Evolutionary conservation across 176 grass and related monocot genomes (phyloP), one percentile per base, ranked within the genome.

Genomic region (Dendrocalamus sinicus): DNA sequence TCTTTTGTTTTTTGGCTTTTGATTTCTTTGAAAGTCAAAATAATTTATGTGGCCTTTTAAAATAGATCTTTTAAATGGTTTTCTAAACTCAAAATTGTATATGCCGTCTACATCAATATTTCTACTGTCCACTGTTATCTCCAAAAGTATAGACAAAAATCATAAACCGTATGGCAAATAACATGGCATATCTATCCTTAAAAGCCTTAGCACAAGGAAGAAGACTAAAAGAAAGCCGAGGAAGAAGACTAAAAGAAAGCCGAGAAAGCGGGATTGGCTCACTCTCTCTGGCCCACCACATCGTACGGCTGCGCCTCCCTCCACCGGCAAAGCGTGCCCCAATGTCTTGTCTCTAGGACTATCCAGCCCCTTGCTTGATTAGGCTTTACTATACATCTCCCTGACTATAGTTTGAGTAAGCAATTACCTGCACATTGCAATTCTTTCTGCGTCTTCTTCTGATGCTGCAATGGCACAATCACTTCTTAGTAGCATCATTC

Each of bases 261-360:
- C 89, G 69, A 80, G 85, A 91, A 91, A 84, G 75, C 43, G 54
- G 83, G 82, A 68, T 32, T 45, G 32, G 8, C 37, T 39, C 20
- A 10, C 40, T 60, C 57, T 62, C 57, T 68, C n/a, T 45, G 89
- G 85, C 24, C 85, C 82, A 76, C 1, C 40, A 41, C 63, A 7
- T 47, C 45, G 89, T 88, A 91, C 85, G 85, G 81, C 37, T 91
- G 89, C 85, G 62, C 85, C 85, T 91, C 85, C 12, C 64, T 71
- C 43, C 81, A 40, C 85, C 75, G 89, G 81, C 89, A 88, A 88
- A 37, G 85, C 85, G 89, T 91, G 89, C 85, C 4, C 76, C 53
- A 28, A 23, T 91, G 89, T 88, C 85, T 81, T 81, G 89, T 91
- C 89, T 50, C 76, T 88, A 52, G 62, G 81, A 84, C 81, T 75